Conservation (phyloP, 2,329 filamentous ascomycete species). For the Fusarium luffae region DNA sequence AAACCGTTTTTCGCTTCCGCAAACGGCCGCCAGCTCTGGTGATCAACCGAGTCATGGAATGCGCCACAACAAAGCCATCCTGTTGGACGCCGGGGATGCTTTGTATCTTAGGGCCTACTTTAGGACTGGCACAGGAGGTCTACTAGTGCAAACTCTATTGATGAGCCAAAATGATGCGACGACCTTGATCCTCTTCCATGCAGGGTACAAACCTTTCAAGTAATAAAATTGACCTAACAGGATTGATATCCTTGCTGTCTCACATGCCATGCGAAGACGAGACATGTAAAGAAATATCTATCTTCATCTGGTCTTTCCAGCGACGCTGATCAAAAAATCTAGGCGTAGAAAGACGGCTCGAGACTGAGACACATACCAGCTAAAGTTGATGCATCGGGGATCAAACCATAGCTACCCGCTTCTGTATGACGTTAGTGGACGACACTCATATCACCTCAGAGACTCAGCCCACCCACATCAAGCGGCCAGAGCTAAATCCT, state of each 20-base stretch:
- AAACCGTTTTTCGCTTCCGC: not conserved
- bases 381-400: not conserved
- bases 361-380: slow-evolving; percentile 1
- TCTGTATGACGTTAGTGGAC: not conserved
- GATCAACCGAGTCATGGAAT: not conserved
- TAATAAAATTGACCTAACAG: not conserved
- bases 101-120: not conserved
- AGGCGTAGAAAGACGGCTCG: not conserved
- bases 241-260: not conserved
- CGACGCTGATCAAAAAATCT: not conserved
- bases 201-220: not conserved
- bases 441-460: not conserved
- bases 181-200: not conserved
- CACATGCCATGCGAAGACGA: not conserved
- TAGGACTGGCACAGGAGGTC: not conserved
- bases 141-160: slow-evolving; percentile 16
- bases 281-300: not conserved
- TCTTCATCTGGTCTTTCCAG: not conserved
- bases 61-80: not conserved
- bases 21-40: not conserved
- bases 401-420: not conserved
- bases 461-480: not conserved
- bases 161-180: not conserved
- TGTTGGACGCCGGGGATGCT: not conserved
- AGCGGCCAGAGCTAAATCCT: not conserved